Evolutionary conservation across 345 rosid species (phyloP), one percentile per base, ranked within the genome.

Genomic region (Heritiera littoralis): DNA sequence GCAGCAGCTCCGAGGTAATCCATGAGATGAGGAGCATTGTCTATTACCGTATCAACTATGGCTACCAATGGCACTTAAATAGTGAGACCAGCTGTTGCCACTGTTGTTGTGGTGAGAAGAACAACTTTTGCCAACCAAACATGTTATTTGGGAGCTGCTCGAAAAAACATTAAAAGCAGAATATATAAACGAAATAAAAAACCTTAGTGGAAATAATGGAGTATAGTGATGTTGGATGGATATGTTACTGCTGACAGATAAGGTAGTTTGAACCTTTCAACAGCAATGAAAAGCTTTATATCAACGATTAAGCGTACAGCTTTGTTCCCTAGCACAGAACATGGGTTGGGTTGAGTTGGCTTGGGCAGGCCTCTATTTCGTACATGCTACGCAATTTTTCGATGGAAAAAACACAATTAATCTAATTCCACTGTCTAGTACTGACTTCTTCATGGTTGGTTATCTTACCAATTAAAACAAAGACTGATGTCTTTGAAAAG

Each of bases 51-150:
- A 81, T 96, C 99, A 2, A 96, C 91, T 61, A 96, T 67, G 28
- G 98, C 99, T 66, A 98, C 98, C 84, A 96, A 72, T 7, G 98
- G 99, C 51, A 95, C 99, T 89, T 95, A 98, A 75, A 96, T 91
- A 11, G 97, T 89, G 41, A 94, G 97, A 73, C 98, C 97, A 30
- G 98, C 98, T 3, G 97, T 89, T 63, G 98, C 99, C 18, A 96
- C 97, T 0, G 98, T 96, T 6, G 99, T 90, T 58, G 98, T 91
- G 41, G 99, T 96, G 68, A 93, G 81, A 56, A 95, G 87, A 43
- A 95, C 95, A 5, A 98, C 99, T 85, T 95, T 95, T 3, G 97
- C 98, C 98, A 74, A 81, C 67, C 80, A 54, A 69, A 38, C 64
- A 48, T 30, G 56, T 66, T 59, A 55, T 14, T 56, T 49, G 12